Conservation (phyloP, 306 rosid species). For the Citrullus colocynthis region DNA sequence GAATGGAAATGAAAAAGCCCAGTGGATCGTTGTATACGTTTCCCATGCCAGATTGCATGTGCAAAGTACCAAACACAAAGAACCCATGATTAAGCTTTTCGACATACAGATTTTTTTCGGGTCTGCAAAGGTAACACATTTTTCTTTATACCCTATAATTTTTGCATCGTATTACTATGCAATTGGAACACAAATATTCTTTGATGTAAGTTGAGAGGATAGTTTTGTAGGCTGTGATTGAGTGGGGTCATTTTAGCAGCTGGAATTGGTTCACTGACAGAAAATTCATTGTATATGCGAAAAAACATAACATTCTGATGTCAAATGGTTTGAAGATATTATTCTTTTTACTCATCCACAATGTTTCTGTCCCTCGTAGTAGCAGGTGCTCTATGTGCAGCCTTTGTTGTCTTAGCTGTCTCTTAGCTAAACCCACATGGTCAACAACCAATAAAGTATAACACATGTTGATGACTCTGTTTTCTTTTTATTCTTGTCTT, state of each 20-base stretch:
- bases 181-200: conserved; percentile 13
- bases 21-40: conserved; percentile 65
- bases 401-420: conserved; percentile 12
- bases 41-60: conserved; percentile 99
- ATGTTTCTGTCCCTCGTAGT: background rate
- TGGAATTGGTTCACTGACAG: conserved; percentile 6
- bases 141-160: conserved; percentile 30
- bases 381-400: conserved; percentile 5
- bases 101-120: background rate
- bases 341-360: background rate
- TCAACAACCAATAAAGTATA: conserved; percentile 7
- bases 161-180: conserved; percentile 19
- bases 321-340: conserved; percentile 6
- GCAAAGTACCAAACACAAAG: conserved; percentile 37
- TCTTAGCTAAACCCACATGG: conserved; percentile 8
- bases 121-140: conserved; percentile 13
- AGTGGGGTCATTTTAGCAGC: conserved; percentile 6
- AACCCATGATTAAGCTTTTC: conserved; percentile 6
- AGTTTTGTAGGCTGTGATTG: conserved; percentile 9
- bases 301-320: background rate
- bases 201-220: conserved; percentile 4
- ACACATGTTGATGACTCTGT: conserved; percentile 5
- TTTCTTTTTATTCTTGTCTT: conserved; percentile 1
- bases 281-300: conserved; percentile 25
- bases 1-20: conserved; percentile 60